Percentiles rank a stretch among this genome's conserved stretches.
These are phyloP conservation scores for Phylloporus sp. DNA, from an alignment of 768 basidiomycete genomes.

Conservation along the genomic window DNA sequence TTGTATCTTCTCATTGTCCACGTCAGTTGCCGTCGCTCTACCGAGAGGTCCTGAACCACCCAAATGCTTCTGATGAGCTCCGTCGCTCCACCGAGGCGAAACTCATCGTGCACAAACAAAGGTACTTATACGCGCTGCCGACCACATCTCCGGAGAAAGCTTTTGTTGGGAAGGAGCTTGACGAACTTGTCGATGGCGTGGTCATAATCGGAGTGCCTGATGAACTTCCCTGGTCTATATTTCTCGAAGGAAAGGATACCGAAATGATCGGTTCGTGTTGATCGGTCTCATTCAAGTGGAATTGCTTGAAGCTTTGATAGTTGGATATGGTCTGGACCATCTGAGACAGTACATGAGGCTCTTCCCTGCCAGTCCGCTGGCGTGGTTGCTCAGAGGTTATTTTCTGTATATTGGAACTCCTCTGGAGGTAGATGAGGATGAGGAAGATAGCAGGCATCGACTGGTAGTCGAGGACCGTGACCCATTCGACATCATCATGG, in stretches of 20 bases:
- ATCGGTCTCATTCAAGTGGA: background rate
- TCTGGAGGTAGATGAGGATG: conserved; percentile 36
- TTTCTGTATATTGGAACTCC: conserved; percentile 54
- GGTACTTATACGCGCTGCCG: conserved; percentile 59
- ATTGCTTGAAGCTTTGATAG: conserved; percentile 33
- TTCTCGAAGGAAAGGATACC: conserved; percentile 69
- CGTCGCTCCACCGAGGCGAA: conserved; percentile 75
- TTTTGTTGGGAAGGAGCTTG: conserved; percentile 53
- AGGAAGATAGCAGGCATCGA: conserved; percentile 13
- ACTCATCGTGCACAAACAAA: conserved; percentile 59
- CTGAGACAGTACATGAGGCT: conserved; percentile 58
- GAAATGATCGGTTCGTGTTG: conserved; percentile 56
- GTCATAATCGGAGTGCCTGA: conserved; percentile 73
- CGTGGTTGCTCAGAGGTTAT: conserved; percentile 60
- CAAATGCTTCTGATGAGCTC: conserved; percentile 70
- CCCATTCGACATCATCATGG: conserved; percentile 57
- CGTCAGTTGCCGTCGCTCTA: conserved; percentile 67
- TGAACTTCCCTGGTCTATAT: conserved; percentile 76
- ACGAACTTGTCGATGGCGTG: conserved; percentile 67
- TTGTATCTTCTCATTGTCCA: conserved; percentile 8
- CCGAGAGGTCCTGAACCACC: conserved; percentile 76
- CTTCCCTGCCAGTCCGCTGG: conserved; percentile 57
- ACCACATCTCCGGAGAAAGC: conserved; percentile 38
- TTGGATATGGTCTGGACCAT: conserved; percentile 51
- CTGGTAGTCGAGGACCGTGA: conserved; percentile 38